Percentiles rank a stretch among this genome's conserved stretches.
These are phyloP conservation scores for Lactifluus pinguis DNA, from an alignment of 768 basidiomycete genomes.

Conservation along the genomic window DNA sequence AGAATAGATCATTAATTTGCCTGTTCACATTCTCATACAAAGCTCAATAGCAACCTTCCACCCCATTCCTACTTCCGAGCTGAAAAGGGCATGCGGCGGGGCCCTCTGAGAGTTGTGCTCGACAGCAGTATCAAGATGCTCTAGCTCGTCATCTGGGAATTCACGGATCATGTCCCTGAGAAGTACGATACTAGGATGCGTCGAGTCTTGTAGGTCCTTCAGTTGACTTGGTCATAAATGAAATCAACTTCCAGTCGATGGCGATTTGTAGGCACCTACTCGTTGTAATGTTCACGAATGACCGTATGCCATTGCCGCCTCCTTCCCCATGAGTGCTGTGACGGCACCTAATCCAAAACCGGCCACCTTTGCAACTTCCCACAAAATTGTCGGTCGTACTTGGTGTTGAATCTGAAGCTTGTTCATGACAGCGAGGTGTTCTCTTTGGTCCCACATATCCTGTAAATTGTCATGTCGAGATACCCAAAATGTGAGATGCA, in stretches of 20 bases:
- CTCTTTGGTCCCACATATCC: conserved; percentile 97
- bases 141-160: conserved; percentile 90
- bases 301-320: conserved; percentile 98
- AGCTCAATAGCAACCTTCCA: conserved; percentile 87
- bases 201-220: conserved; percentile 54
- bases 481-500: background rate
- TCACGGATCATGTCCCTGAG: conserved; percentile 67
- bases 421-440: conserved; percentile 82
- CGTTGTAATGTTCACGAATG: conserved; percentile 97
- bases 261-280: conserved; percentile 46
- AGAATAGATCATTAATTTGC: background rate
- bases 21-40: conserved; percentile 62
- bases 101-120: conserved; percentile 81
- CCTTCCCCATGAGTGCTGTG: conserved; percentile 82
- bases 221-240: conserved; percentile 54
- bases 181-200: conserved; percentile 73
- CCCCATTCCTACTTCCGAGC: conserved; percentile 73
- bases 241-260: background rate
- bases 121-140: conserved; percentile 74
- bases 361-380: conserved; percentile 76
- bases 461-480: conserved; percentile 25
- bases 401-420: conserved; percentile 76
- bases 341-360: conserved; percentile 81
- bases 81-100: conserved; percentile 84
- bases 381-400: conserved; percentile 75